Base-by-base conservation (phyloP, 176 grass and related monocot genomes). In the Avena sativa region DNA sequence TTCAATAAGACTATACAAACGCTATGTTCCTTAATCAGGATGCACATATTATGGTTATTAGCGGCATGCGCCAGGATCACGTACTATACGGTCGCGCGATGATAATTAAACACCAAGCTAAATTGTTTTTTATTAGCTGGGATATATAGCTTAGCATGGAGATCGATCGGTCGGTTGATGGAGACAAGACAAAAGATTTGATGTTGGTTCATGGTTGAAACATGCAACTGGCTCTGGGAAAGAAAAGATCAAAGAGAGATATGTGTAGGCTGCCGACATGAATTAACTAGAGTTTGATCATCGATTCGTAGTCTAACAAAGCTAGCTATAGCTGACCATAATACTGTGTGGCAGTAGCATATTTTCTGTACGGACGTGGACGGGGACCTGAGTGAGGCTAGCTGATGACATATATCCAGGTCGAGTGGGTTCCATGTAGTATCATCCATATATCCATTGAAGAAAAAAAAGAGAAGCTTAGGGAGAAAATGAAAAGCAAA, bases 151-250 rank as follows among this genome's bases (percentile, higher is more conserved):
- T n/a, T 78, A 74, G 71, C 81, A 76, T 84, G 85, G 58, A 81
- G 61, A 62, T 32, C 9, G 57, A 19, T 46, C 2, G 51, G 47
- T 67, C 14, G 43, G 8, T 76, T 1, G 64, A 65, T 68, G 74
- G 81, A 81, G 86, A 88, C 76, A 62, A 85, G 86, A 91, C 86
- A 91, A 88, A 85, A 88, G 89, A 30, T 55, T 43, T 60, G 70
- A 70, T 81, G 21, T 12, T 64, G 20, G 26, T 55, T 21, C 66
- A 79, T 79, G 61, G 4, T 59, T 80, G 12, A 2, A 17, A 21
- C 19, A n/a, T 30, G 60, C 49, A 36, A 23, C 60, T 20, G 12
- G 23, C 28, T 52, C 2, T 66, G 20, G 9, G 0, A 51, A 13
- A 52, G 8, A 51, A n/a, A 40, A 1, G 10, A 62, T 43, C 0